These are phyloP conservation scores for Hypoxylon sp. DNA, from an alignment of 2,329 filamentous ascomycete species.

Conservation along the genomic window DNA sequence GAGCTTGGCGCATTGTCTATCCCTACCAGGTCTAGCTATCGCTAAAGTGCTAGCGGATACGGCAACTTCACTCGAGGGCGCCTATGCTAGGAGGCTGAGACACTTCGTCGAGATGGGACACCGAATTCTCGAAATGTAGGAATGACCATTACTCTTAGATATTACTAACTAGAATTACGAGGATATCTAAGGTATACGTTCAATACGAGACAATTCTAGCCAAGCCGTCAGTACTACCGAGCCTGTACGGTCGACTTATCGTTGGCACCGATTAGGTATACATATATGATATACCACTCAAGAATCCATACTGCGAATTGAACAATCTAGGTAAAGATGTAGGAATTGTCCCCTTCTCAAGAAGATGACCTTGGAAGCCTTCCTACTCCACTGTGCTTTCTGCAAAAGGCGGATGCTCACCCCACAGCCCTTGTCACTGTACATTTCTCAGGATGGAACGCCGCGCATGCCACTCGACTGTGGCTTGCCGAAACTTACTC, in stretches of 20 bases:
- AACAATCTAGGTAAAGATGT: not conserved
- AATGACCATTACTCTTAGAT: not conserved
- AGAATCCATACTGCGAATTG: not conserved
- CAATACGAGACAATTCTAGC: not conserved
- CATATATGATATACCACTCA: not conserved
- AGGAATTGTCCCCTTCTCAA: not conserved
- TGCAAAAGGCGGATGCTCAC: not conserved
- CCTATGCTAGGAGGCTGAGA: slow-evolving; percentile 1
- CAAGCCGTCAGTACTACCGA: not conserved
- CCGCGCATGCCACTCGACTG: not conserved
- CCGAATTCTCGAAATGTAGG: not conserved
- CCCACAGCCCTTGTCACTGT: not conserved
- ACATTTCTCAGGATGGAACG: not conserved
- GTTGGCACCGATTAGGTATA: not conserved
- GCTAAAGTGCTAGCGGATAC: not conserved
- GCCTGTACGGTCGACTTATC: not conserved
- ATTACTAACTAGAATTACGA: not conserved
- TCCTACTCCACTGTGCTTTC: not conserved
- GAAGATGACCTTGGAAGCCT: not conserved
- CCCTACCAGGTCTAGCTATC: not conserved
- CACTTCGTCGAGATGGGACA: slow-evolving; percentile 5
- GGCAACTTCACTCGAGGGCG: not conserved
- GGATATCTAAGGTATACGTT: not conserved
- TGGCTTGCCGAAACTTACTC: not conserved
- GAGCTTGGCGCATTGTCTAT: slow-evolving; percentile 2